Percentiles rank a stretch among this genome's conserved stretches.
These are phyloP conservation scores for Sporothrix mexicana DNA, from an alignment of 2,329 filamentous ascomycete species.

Conservation along the genomic window DNA sequence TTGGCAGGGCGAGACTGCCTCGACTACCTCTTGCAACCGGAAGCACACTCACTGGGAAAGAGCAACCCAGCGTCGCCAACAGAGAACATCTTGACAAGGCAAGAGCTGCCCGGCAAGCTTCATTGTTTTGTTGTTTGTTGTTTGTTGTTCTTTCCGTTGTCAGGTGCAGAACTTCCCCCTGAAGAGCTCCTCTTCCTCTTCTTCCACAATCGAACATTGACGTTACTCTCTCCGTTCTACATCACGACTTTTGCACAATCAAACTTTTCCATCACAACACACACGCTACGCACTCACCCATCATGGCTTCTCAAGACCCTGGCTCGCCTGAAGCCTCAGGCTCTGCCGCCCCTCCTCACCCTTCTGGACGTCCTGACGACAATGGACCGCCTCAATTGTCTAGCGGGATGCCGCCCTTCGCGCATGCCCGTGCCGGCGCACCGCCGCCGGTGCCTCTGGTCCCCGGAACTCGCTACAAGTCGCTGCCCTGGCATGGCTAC, in stretches of 20 bases:
- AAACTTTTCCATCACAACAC: neutral
- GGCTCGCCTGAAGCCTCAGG: no score
- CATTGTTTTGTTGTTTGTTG: neutral
- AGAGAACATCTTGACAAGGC: neutral
- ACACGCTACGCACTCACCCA: neutral
- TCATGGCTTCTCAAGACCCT: neutral
- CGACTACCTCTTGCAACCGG: neutral
- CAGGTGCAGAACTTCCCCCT: neutral
- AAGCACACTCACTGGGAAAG: neutral
- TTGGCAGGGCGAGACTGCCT: neutral
- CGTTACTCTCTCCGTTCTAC: no score
- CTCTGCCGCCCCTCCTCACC: no score
- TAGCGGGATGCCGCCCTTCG: no score
- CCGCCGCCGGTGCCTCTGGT: neutral
- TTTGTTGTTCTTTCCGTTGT: conserved; percentile 18
- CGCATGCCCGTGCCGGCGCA: neutral
- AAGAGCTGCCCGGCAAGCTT: neutral
- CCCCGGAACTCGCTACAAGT: neutral
- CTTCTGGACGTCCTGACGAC: no score
- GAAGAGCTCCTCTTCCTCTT: neutral
- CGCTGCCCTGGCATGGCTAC: neutral
- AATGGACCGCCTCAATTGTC: no score
- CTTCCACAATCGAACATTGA: neutral
- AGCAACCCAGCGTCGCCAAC: neutral
- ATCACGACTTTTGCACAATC: no score